Base-by-base conservation (phyloP, 2,329 filamentous ascomycete species). In the Clonostachys sp. region DNA sequence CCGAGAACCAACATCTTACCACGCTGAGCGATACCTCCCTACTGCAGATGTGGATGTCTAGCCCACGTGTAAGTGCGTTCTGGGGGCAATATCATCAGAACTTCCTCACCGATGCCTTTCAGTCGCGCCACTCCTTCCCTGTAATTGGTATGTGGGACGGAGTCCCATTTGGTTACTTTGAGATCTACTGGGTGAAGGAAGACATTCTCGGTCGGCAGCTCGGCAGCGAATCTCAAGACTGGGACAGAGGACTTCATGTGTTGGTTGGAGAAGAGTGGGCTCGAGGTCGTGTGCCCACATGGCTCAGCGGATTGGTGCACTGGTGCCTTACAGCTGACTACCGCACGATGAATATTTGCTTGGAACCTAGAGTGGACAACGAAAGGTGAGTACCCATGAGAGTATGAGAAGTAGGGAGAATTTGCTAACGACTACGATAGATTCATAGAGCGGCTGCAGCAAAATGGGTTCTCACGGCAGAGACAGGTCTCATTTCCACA, bases 101-200 rank as follows among this genome's bases (percentile, higher is more conserved):
- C 3, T 95, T 96, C 51, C 72, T 99, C 5, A 71, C 77, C 17
- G 72, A 70, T 3, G 83, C 78, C 0, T 69, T 97, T 12, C 75
- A 75, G 12, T 83, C 77, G 17, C 75, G 77, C 16, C 87, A 96
- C 65, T 90, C 85, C 9, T 96, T 97, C 65, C 94, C 94, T 0
- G 90, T 86, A 1, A 92, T 97, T 51, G 94, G 89, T 1, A 85
- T 91, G 62, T 99, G 92, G 89, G 90, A 97, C 57, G 91, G 90
- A 12, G 86, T 92, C 50, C 92, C 92, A 0, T 99, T 97, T 68
- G 94, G 91, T 0, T 99, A 95, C 63, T 96, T 99, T 62, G 94
- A 99, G 71, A 79, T 99, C 34, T 99, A 99, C 70, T 99, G 94
- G 92, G 90, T 94, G 5, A 96, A 95, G 60, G 94, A 99, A 62